Conservation (phyloP, 192 early-diverging fungal species). For the Fimicolochytrium jonesii region DNA sequence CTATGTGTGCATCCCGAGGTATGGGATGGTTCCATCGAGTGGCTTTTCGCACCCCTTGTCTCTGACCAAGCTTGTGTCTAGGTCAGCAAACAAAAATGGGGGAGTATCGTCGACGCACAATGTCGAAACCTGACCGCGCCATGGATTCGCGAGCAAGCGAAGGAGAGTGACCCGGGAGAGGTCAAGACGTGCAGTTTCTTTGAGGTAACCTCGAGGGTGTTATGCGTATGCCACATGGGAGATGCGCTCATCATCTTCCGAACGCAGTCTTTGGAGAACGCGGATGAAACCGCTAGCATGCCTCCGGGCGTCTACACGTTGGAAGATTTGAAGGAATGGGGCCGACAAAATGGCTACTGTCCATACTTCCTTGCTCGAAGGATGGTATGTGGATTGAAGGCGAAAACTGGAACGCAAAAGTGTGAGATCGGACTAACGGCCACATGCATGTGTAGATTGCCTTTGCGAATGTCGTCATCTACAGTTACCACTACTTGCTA, state of each 20-base stretch:
- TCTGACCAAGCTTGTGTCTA: constrained; percentile 5
- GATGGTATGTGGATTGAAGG: constrained; percentile 54
- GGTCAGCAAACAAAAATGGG: constrained; percentile 83
- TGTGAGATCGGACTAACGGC: too few species aligned
- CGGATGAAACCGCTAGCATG: constrained; percentile 58
- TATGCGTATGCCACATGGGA: too few species aligned
- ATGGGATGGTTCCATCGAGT: too few species aligned
- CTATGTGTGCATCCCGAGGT: constrained; percentile 87
- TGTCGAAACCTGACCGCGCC: constrained; percentile 91
- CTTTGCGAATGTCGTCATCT: constrained; percentile 94
- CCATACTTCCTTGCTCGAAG: constrained; percentile 92
- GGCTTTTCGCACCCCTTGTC: too few species aligned
- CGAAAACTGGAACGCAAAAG: too few species aligned
- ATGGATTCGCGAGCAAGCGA: constrained; percentile 80
- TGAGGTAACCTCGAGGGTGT: constrained; percentile 56
- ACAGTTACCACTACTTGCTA: constrained; percentile 98
- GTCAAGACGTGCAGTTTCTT: constrained; percentile 74
- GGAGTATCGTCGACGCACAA: constrained; percentile 80
- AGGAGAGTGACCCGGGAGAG: constrained; percentile 26
- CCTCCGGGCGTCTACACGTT: constrained; percentile 93
- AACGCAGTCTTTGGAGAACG: constrained; percentile 61
- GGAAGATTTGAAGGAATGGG: constrained; percentile 85
- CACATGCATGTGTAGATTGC: too few species aligned
- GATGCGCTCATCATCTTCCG: not conserved
- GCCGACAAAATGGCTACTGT: constrained; percentile 70